These are phyloP conservation scores for Cordyceps javanica DNA, from an alignment of 2,329 filamentous ascomycete species.

Conservation along the genomic window DNA sequence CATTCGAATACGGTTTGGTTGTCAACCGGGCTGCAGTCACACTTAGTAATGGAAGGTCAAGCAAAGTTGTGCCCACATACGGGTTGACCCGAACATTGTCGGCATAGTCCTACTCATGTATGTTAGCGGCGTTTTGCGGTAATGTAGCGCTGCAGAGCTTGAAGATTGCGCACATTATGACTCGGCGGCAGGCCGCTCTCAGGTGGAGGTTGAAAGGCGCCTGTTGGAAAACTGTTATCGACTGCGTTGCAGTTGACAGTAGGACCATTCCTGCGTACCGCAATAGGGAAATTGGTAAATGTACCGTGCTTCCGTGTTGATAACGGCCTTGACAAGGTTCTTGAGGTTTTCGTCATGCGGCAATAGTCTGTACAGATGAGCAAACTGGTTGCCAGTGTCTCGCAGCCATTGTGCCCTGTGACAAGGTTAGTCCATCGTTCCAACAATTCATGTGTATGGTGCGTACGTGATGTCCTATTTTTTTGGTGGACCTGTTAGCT, in stretches of 20 bases:
- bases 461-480: constrained; percentile 22
- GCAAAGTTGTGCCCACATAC: constrained; percentile 14
- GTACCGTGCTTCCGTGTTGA: constrained; percentile 66
- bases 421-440: neutral
- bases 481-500: neutral
- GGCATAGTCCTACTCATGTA: constrained; percentile 16
- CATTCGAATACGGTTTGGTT: constrained; percentile 23
- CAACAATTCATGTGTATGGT: neutral
- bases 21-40: constrained; percentile 18
- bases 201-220: constrained; percentile 80
- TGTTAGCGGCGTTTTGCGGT: neutral
- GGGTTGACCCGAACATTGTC: constrained; percentile 20
- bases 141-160: neutral
- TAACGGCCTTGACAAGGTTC: constrained; percentile 61
- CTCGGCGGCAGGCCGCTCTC: constrained; percentile 49
- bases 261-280: constrained; percentile 18
- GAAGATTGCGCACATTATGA: constrained; percentile 17
- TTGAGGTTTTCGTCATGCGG: constrained; percentile 53
- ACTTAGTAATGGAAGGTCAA: neutral
- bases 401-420: constrained; percentile 59
- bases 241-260: neutral
- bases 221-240: constrained; percentile 27
- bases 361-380: constrained; percentile 59
- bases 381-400: constrained; percentile 72
- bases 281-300: constrained; percentile 70